Conservation (phyloP, 78 protist genomes). For the Dictyostelium citrinum region DNA sequence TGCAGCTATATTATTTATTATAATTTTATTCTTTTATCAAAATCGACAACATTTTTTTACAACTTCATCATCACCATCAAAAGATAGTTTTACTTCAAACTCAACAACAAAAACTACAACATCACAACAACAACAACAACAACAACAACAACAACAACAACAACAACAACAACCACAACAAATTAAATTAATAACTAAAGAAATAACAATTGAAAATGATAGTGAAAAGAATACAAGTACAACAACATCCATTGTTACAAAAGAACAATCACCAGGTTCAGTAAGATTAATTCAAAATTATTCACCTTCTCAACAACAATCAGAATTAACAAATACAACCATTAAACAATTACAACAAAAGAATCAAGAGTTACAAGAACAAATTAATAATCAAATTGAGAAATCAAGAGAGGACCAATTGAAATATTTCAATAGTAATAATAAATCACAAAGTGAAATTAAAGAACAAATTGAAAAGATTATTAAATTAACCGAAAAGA, state of each 20-base stretch:
- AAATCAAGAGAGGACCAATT: conserved; percentile 17
- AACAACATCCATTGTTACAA: background rate
- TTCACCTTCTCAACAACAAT: background rate
- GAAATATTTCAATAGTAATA: background rate
- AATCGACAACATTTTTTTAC: conserved; percentile 1
- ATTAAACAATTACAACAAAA: background rate
- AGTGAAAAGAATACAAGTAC: background rate
- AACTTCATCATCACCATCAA: background rate
- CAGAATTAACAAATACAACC: background rate
- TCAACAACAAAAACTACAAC: background rate
- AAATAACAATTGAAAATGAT: background rate
- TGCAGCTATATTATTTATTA: background rate
- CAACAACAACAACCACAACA: background rate
- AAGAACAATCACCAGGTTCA: conserved; percentile 4
- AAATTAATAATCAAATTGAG: conserved; percentile 11
- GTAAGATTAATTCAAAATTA: background rate
- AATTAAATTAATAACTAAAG: background rate
- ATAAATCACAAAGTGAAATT: background rate
- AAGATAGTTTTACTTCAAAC: background rate
- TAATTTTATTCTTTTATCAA: conserved; percentile 64
- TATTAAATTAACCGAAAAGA: background rate
- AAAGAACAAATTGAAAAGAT: background rate
- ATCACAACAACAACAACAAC: background rate
- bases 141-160: background rate
- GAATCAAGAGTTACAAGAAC: background rate